Conservation (phyloP, 225 moss, liverwort and hornwort genomes). For the Climacium dendroides region DNA sequence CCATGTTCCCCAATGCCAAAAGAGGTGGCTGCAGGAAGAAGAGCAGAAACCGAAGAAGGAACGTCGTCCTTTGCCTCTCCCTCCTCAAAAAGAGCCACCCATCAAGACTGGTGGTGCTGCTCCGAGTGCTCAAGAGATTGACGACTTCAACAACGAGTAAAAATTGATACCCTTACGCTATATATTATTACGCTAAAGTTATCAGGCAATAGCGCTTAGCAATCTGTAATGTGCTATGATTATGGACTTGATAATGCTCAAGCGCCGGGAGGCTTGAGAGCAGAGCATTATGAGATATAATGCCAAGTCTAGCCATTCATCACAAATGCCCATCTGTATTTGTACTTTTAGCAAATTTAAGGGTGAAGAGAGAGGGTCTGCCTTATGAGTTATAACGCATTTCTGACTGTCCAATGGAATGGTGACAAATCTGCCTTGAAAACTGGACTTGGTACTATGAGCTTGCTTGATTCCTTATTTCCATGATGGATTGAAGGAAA, state of each 20-base stretch:
- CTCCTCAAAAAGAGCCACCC: conserved; percentile 20
- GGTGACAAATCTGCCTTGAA: too few relatives aligned
- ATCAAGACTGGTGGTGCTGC: background rate
- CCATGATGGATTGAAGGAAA: background rate
- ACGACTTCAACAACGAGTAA: conserved; percentile 59
- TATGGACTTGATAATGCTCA: too few relatives aligned
- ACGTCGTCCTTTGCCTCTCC: conserved; percentile 39
- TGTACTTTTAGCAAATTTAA: too few relatives aligned
- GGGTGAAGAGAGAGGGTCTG: too few relatives aligned
- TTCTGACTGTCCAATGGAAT: too few relatives aligned
- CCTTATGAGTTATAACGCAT: too few relatives aligned
- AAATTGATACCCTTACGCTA: background rate
- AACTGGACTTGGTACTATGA: too few relatives aligned
- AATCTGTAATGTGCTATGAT: background rate
- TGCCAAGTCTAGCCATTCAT: too few relatives aligned
- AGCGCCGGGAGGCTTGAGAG: too few relatives aligned
- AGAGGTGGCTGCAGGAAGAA: conserved; percentile 58
- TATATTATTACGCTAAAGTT: background rate
- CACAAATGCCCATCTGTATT: too few relatives aligned
- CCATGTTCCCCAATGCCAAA: conserved; percentile 61
- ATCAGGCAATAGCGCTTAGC: background rate
- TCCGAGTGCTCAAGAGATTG: conserved; percentile 17
- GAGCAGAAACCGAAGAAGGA: conserved; percentile 46
- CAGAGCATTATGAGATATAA: too few relatives aligned
- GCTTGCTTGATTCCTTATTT: background rate